Percentiles rank a stretch among this genome's conserved stretches.
phyloP scores from a whole-genome alignment of 306 rosid genomes.

The Neltuma alba region DNA sequence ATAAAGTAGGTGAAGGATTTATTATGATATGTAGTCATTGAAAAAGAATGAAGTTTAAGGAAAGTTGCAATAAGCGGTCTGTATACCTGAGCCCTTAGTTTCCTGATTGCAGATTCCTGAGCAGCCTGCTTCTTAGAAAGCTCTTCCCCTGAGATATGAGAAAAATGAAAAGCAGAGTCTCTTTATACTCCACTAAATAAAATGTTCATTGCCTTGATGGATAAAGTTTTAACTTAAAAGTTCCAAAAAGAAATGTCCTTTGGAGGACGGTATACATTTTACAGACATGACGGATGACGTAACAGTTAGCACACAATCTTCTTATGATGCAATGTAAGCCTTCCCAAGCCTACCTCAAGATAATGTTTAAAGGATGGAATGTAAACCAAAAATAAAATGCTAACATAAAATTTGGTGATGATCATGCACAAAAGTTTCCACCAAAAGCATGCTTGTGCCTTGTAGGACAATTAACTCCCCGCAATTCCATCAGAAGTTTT shows the following conservation, averaged over 20 bases:
- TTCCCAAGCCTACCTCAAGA: background rate
- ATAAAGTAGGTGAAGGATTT: conserved; percentile 33
- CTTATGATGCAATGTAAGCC: background rate
- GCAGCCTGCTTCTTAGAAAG: conserved; percentile 87
- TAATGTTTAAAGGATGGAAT: background rate
- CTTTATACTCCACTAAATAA: background rate
- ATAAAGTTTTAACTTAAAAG: background rate
- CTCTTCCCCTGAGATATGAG: conserved; percentile 67
- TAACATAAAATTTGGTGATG: background rate
- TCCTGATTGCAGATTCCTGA: conserved; percentile 77
- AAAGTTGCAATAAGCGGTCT: conserved; percentile 27
- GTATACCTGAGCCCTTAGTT: conserved; percentile 74
- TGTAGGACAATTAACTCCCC: background rate
- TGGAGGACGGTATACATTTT: background rate
- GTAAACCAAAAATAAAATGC: background rate
- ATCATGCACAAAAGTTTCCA: background rate
- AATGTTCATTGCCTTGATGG: background rate
- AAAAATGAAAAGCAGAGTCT: background rate
- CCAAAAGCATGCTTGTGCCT: background rate
- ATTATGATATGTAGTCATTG: conserved; percentile 18
- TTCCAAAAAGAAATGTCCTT: background rate
- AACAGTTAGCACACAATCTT: background rate
- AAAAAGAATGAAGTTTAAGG: conserved; percentile 7
- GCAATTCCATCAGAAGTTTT: background rate
- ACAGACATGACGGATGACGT: background rate